Conservation (phyloP, 2,329 filamentous ascomycete genomes). For the Exophiala xenobiotica region DNA sequence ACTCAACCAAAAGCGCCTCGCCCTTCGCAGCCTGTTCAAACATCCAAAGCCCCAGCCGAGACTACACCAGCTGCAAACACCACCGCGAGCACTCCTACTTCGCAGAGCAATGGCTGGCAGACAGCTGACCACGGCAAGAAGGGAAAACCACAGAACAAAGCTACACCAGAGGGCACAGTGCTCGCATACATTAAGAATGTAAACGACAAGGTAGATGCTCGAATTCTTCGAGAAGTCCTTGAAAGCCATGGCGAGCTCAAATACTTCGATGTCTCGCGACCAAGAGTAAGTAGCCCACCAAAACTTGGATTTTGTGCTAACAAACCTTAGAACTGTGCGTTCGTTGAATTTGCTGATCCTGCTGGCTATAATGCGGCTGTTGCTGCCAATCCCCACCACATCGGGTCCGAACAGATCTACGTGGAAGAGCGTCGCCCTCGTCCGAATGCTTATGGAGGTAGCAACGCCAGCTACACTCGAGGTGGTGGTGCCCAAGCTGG, state of each 20-base stretch:
- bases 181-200: constrained; percentile 96
- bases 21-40: constrained; percentile 36
- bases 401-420: constrained; percentile 77
- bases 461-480: constrained; percentile 59
- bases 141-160: constrained; percentile 65
- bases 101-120: constrained; percentile 70
- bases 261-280: constrained; percentile 64
- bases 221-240: constrained; percentile 69
- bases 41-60: constrained; percentile 36
- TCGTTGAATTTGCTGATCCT: constrained; percentile 83
- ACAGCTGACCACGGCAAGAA: constrained; percentile 83
- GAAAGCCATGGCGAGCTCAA: constrained; percentile 65
- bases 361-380: constrained; percentile 82
- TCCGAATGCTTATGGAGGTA: constrained; percentile 64
- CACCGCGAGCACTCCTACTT: constrained; percentile 36
- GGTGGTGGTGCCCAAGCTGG: constrained; percentile 64
- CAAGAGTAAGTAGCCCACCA: constrained; percentile 63
- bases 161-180: constrained; percentile 69
- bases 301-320: constrained; percentile 16
- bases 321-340: constrained; percentile 78
- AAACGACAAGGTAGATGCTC: constrained; percentile 77
- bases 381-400: constrained; percentile 77
- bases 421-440: constrained; percentile 88
- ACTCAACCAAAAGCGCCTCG: constrained; percentile 37
- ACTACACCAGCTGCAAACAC: constrained; percentile 37